These are phyloP conservation scores for Sordariomycetes sp. DNA, from an alignment of 2,329 filamentous ascomycete genomes.

Conservation along the genomic window DNA sequence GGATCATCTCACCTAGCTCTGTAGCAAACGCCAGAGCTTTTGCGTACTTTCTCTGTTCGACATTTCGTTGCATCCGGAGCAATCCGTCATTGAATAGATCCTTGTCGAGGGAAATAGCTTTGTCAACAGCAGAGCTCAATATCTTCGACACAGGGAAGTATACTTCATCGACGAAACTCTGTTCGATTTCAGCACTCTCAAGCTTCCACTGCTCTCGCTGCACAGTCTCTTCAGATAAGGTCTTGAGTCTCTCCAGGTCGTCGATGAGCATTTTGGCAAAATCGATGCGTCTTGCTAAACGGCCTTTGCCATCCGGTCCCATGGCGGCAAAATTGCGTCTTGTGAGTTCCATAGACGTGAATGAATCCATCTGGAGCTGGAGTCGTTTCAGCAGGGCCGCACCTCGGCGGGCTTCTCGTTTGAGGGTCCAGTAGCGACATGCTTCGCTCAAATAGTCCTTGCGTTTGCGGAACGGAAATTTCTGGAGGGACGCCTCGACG, in stretches of 20 bases:
- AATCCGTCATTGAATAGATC: conserved; percentile 48
- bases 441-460: conserved; percentile 90
- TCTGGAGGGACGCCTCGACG: conserved; percentile 72
- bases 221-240: conserved; percentile 61
- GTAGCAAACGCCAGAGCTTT: conserved; percentile 47
- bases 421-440: conserved; percentile 96
- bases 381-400: conserved; percentile 87
- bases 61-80: conserved; percentile 35
- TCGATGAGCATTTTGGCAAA: conserved; percentile 70
- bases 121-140: conserved; percentile 69
- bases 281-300: conserved; percentile 73
- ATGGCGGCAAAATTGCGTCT: conserved; percentile 92
- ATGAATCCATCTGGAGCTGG: conserved; percentile 90
- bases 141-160: conserved; percentile 84
- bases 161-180: conserved; percentile 73
- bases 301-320: conserved; percentile 72
- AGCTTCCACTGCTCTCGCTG: conserved; percentile 71
- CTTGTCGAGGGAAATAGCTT: conserved; percentile 66
- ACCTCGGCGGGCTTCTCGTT: conserved; percentile 84
- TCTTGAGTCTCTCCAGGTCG: conserved; percentile 69
- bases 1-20: conserved; percentile 46
- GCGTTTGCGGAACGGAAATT: conserved; percentile 72
- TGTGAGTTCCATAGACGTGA: conserved; percentile 95
- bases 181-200: conserved; percentile 65
- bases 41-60: conserved; percentile 49